Evolutionary conservation across 108 stramenopile genomes (phyloP).

Genomic region (Craspedostauros australis): DNA sequence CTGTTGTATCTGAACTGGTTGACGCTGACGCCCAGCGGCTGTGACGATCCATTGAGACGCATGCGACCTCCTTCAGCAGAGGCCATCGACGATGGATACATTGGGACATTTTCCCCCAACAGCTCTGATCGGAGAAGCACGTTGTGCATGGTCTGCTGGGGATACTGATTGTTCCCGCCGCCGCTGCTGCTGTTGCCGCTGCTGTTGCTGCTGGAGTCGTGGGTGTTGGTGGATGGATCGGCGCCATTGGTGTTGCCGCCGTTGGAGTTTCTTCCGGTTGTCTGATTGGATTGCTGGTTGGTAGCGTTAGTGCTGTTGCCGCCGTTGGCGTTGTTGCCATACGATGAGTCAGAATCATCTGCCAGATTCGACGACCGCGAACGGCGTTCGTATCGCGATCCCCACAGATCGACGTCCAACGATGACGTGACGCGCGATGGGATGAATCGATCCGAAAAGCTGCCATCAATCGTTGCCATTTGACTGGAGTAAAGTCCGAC

Average conservation of each 20-base stretch:
- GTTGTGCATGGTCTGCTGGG: slow-evolving; percentile 57
- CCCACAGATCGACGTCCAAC: slow-evolving; percentile 45
- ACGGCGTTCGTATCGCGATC: slow-evolving; percentile 9
- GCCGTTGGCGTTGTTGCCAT: slow-evolving; percentile 1
- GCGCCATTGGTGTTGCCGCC: slow-evolving; percentile 3
- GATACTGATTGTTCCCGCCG: slow-evolving; percentile 7
- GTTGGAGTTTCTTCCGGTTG: too few species aligned
- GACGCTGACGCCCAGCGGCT: slow-evolving; percentile 3
- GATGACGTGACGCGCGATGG: slow-evolving; percentile 66
- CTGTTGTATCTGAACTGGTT: slow-evolving; percentile 61
- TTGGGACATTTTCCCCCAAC: slow-evolving; percentile 75
- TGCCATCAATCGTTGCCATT: too few species aligned
- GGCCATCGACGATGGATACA: slow-evolving; percentile 14
- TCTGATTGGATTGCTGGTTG: too few species aligned
- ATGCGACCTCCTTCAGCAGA: slow-evolving; percentile 1
- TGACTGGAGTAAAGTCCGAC: too few species aligned
- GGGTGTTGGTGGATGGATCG: neutral
- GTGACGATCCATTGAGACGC: slow-evolving; percentile 1
- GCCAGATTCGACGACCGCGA: neutral
- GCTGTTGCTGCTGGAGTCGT: slow-evolving; percentile 3
- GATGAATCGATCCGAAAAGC: slow-evolving; percentile 80
- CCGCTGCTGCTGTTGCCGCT: neutral
- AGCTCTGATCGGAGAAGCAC: slow-evolving; percentile 74
- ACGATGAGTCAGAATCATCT: neutral
- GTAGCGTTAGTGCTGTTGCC: slow-evolving; percentile 9